Evolutionary conservation across 108 stramenopile genomes (phyloP).

Genomic region (Parmales sp.): DNA sequence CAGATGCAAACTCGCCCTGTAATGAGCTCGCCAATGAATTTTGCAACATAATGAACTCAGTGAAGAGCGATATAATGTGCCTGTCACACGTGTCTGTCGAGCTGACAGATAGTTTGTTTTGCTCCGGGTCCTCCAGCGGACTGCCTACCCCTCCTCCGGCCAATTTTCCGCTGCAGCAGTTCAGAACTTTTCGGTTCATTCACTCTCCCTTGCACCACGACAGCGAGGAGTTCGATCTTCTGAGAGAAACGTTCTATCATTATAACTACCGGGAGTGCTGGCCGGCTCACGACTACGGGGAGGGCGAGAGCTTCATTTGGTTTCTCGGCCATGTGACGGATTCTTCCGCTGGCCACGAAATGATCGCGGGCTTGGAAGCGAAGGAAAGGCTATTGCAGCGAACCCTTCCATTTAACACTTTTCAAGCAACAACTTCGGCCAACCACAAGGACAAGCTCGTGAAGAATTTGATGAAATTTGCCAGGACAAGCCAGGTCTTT

Average conservation of each 20-base stretch:
- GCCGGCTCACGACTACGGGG: background rate
- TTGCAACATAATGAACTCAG: too few relatives aligned
- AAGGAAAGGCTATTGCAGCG: too few relatives aligned
- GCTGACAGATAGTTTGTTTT: too few relatives aligned
- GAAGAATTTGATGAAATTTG: background rate
- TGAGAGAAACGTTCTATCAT: background rate
- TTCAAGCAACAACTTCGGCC: background rate
- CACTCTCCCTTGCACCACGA: slow-evolving; percentile 1
- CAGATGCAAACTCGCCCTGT: too few relatives aligned
- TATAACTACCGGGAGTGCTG: background rate
- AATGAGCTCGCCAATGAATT: too few relatives aligned
- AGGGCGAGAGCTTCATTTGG: background rate
- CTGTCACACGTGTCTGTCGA: too few relatives aligned
- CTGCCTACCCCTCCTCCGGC: too few relatives aligned
- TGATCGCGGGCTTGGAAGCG: background rate
- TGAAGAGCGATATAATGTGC: too few relatives aligned
- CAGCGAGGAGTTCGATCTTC: slow-evolving; percentile 6
- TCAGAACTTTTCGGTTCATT: background rate
- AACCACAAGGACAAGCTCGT: background rate
- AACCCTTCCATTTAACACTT: background rate
- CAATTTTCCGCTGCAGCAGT: too few relatives aligned
- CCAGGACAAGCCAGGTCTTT: too few relatives aligned
- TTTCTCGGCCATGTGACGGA: background rate
- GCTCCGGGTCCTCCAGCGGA: too few relatives aligned
- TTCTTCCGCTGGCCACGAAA: background rate